Evolutionary conservation across 192 early-diverging fungal species (phyloP).

Genomic region (Entomortierella beljakovae): DNA sequence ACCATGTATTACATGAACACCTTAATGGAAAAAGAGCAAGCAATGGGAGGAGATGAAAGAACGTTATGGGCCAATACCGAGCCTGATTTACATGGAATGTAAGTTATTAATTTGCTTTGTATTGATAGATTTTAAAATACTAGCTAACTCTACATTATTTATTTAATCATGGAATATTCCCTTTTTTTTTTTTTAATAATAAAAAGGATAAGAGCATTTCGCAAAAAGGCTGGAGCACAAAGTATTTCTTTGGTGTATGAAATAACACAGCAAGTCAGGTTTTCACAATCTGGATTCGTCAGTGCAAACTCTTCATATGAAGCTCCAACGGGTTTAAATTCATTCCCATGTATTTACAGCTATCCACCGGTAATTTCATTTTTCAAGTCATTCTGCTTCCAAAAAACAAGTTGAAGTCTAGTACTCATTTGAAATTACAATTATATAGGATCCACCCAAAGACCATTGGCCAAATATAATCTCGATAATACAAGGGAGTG

Average conservation of each 20-base stretch:
- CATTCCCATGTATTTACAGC: conserved; percentile 66
- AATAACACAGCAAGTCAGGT: conserved; percentile 50
- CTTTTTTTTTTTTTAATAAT: not conserved
- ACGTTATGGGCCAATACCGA: conserved; percentile 60
- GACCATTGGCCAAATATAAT: conserved; percentile 67
- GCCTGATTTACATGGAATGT: conserved; percentile 61
- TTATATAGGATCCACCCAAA: conserved; percentile 53
- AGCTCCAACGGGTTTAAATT: conserved; percentile 62
- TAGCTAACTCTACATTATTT: too few species aligned
- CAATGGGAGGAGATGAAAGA: conserved; percentile 54
- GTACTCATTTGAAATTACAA: not conserved
- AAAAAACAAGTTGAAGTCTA: not conserved
- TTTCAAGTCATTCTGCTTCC: not conserved
- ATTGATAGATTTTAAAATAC: too few species aligned
- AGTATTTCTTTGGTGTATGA: conserved; percentile 62
- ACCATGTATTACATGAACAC: conserved; percentile 63
- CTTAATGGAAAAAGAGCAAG: conserved; percentile 59
- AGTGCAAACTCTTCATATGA: conserved; percentile 58
- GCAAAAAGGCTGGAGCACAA: conserved; percentile 55
- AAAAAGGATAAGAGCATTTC: conserved; percentile 57
- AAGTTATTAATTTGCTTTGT: conserved; percentile 4
- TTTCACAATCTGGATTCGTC: conserved; percentile 57
- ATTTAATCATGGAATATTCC: not conserved
- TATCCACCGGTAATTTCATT: conserved; percentile 55
- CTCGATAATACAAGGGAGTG: conserved; percentile 65